Evolutionary conservation across 495 filamentous ascomycete genomes (phyloP).

Genomic region (Neurospora sp.): DNA sequence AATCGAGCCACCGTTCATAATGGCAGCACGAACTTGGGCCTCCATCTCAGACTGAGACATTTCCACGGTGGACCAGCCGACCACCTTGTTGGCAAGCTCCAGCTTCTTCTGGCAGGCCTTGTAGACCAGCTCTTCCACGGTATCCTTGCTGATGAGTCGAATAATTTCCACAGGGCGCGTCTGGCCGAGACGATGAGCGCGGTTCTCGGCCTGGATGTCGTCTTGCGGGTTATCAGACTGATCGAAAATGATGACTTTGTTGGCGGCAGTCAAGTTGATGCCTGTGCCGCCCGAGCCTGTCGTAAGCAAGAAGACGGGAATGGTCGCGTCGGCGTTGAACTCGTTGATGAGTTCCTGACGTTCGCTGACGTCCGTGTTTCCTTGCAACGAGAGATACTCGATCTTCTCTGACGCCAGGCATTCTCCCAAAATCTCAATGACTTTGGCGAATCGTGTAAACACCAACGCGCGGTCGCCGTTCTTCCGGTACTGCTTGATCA

Average conservation of each 20-base stretch:
- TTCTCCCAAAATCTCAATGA: slow-evolving; percentile 79
- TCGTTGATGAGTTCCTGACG: slow-evolving; percentile 81
- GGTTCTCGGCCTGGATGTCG: slow-evolving; percentile 92
- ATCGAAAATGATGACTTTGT: slow-evolving; percentile 97
- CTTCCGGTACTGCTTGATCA: slow-evolving; percentile 60
- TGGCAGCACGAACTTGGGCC: slow-evolving; percentile 12
- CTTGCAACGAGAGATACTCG: slow-evolving; percentile 71
- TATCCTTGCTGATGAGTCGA: slow-evolving; percentile 68
- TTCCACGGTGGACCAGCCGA: slow-evolving; percentile 21
- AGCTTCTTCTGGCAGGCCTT: slow-evolving; percentile 84
- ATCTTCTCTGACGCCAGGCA: slow-evolving; percentile 68
- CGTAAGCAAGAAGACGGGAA: slow-evolving; percentile 85
- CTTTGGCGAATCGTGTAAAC: slow-evolving; percentile 87
- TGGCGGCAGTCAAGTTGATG: slow-evolving; percentile 88
- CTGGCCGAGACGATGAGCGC: slow-evolving; percentile 90
- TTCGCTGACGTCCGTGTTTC: slow-evolving; percentile 69
- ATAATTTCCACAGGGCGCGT: slow-evolving; percentile 76
- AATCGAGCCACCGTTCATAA: slow-evolving; percentile 7
- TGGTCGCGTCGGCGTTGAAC: slow-evolving; percentile 64
- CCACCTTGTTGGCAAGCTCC: slow-evolving; percentile 77
- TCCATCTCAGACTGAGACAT: slow-evolving; percentile 25
- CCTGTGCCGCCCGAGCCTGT: slow-evolving; percentile 91
- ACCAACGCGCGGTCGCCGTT: slow-evolving; percentile 82
- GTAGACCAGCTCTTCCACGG: slow-evolving; percentile 89
- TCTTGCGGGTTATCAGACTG: slow-evolving; percentile 93